A percentile compares a stretch with the other conserved stretches of the same genome.
These are phyloP conservation scores for Neurospora hispaniola DNA, from an alignment of 495 filamentous ascomycete species.

Conservation along the genomic window DNA sequence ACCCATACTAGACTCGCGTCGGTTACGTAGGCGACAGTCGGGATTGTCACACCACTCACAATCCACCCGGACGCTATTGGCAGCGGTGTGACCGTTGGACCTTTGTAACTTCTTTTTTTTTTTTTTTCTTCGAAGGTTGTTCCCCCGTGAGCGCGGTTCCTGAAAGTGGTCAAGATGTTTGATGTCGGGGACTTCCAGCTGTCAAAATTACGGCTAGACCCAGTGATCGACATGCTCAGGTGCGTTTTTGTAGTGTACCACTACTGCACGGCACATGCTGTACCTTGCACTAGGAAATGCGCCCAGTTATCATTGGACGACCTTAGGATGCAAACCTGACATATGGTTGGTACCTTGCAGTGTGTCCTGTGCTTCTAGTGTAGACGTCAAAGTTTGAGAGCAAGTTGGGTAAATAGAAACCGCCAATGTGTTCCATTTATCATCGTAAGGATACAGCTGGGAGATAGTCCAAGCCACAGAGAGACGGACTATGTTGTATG, in stretches of 20 bases:
- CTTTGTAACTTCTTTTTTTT: not conserved
- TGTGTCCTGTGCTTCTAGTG: not conserved
- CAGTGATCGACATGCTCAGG: not conserved
- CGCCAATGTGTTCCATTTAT: not conserved
- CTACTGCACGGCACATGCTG: not conserved
- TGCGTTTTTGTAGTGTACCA: not conserved
- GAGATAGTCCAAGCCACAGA: not conserved
- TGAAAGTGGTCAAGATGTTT: not conserved
- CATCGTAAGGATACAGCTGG: not conserved
- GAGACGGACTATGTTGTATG: not conserved
- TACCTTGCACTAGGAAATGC: not conserved
- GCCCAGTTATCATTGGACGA: not conserved
- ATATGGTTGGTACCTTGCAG: not conserved
- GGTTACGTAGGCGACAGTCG: not conserved
- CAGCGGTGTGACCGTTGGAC: not conserved
- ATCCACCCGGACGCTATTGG: not conserved
- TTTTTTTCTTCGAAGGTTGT: not conserved
- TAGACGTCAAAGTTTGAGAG: not conserved
- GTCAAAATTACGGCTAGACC: not conserved
- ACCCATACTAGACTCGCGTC: not conserved
- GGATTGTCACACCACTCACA: not conserved
- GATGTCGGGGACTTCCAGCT: not conserved
- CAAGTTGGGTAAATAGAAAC: not conserved
- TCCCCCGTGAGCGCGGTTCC: not conserved
- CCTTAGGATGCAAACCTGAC: not conserved